These are phyloP conservation scores for Thelonectria discophora DNA, from an alignment of 2,329 filamentous ascomycete species.

Conservation along the genomic window DNA sequence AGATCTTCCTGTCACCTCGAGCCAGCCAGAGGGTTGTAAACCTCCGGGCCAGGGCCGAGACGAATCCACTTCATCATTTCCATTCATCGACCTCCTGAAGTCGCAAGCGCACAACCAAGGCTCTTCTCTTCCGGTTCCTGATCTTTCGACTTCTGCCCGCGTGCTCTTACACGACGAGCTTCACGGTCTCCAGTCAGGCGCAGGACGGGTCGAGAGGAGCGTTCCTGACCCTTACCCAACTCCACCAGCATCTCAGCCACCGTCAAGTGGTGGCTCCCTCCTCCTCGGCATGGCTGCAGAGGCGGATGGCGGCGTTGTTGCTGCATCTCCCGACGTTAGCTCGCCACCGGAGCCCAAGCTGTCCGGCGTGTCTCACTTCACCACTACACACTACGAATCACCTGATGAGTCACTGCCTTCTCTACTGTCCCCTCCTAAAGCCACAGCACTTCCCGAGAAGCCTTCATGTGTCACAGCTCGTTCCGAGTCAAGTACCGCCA, in stretches of 20 bases:
- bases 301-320: constrained; percentile 37
- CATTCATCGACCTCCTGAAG: constrained; percentile 45
- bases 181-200: constrained; percentile 34
- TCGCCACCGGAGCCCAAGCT: constrained; percentile 34
- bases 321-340: constrained; percentile 33
- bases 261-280: constrained; percentile 49
- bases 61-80: constrained; percentile 46
- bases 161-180: constrained; percentile 40
- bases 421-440: constrained; percentile 31
- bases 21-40: constrained; percentile 48
- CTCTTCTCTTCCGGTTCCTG: constrained; percentile 37
- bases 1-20: constrained; percentile 49
- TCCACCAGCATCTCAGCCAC: constrained; percentile 62
- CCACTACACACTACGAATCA: constrained; percentile 40
- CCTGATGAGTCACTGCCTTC: constrained; percentile 37
- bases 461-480: constrained; percentile 49
- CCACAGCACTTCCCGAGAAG: constrained; percentile 33
- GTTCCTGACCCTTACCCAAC: constrained; percentile 60
- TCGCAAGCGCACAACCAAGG: constrained; percentile 41
- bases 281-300: constrained; percentile 41
- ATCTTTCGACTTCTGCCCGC: constrained; percentile 33
- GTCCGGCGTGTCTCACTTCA: constrained; percentile 38
- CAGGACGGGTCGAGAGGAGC: constrained; percentile 36
- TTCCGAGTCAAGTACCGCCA: constrained; percentile 58
- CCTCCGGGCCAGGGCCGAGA: constrained; percentile 36